phyloP scores from a whole-genome alignment of 2,329 filamentous ascomycete genomes.

The Ophiostoma triangulosporum region DNA sequence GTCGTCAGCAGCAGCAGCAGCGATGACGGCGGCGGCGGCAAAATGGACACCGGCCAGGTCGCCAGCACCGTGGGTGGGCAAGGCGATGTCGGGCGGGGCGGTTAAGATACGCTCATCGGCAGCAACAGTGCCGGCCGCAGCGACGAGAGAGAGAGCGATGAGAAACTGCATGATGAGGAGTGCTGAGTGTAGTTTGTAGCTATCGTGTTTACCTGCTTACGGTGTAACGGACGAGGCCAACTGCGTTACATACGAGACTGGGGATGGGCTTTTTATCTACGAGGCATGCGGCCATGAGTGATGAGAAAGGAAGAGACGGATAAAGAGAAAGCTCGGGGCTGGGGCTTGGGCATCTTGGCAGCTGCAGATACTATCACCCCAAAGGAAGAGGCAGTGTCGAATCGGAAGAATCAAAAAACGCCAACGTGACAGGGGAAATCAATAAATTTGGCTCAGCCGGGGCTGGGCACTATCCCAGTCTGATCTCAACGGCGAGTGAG shows the following conservation, averaged over 20 bases:
- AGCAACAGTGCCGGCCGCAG: not conserved
- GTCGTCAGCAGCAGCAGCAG: conserved; percentile 1
- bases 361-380: too few relatives aligned
- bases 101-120: not conserved
- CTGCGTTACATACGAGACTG: too few relatives aligned
- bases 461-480: not conserved
- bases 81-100: not conserved
- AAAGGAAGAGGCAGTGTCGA: too few relatives aligned
- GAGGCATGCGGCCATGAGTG: too few relatives aligned
- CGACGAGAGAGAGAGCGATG: conserved; percentile 2
- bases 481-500: too few relatives aligned
- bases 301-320: not conserved
- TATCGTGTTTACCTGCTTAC: not conserved
- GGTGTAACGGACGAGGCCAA: too few relatives aligned
- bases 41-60: not conserved
- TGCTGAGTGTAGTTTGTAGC: not conserved
- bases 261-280: not conserved
- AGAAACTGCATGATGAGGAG: not conserved
- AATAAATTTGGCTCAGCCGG: not conserved
- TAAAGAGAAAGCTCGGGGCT: not conserved
- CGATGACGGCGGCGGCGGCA: not conserved
- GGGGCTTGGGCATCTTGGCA: too few relatives aligned
- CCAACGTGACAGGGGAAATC: not conserved
- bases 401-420: not conserved
- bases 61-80: not conserved